phyloP scores from a whole-genome alignment of 2,329 filamentous ascomycete genomes.

The Talaromyces amestolkiae region DNA sequence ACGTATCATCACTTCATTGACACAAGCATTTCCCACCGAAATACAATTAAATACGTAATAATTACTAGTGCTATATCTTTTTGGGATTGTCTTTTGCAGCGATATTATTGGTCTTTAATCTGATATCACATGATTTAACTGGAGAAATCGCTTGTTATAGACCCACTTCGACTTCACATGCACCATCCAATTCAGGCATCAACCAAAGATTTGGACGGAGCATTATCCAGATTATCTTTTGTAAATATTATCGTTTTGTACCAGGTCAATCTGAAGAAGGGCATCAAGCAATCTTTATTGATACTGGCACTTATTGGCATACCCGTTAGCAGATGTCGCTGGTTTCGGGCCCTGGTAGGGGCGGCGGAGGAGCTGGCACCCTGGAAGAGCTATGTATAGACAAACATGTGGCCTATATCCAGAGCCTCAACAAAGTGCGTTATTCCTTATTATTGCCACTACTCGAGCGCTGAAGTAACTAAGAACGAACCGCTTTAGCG shows the following conservation, averaged over 20 bases:
- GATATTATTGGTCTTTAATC: background rate
- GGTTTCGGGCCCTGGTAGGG: slow-evolving; percentile 59
- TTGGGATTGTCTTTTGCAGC: background rate
- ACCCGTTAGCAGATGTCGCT: slow-evolving; percentile 51
- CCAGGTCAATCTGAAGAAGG: background rate
- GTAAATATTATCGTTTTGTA: background rate
- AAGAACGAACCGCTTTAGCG: slow-evolving; percentile 52
- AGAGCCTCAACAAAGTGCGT: slow-evolving; percentile 80
- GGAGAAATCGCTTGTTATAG: background rate
- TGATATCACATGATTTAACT: background rate
- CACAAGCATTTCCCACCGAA: too few relatives aligned
- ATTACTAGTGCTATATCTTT: background rate
- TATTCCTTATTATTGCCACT: too few relatives aligned
- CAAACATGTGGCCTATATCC: slow-evolving; percentile 87
- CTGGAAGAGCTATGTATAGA: slow-evolving; percentile 55
- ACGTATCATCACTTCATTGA: background rate
- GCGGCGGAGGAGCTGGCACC: slow-evolving; percentile 45
- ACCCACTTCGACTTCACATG: slow-evolving; percentile 1
- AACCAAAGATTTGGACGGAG: background rate
- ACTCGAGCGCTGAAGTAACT: background rate
- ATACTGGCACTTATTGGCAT: background rate
- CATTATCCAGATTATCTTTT: background rate
- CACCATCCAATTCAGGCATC: slow-evolving; percentile 3
- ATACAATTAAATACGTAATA: background rate
- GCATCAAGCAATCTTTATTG: background rate